Evolutionary conservation across 305 asterid species (phyloP), one percentile per base, ranked within the genome.

Genomic region (Fraxinus sp.): DNA sequence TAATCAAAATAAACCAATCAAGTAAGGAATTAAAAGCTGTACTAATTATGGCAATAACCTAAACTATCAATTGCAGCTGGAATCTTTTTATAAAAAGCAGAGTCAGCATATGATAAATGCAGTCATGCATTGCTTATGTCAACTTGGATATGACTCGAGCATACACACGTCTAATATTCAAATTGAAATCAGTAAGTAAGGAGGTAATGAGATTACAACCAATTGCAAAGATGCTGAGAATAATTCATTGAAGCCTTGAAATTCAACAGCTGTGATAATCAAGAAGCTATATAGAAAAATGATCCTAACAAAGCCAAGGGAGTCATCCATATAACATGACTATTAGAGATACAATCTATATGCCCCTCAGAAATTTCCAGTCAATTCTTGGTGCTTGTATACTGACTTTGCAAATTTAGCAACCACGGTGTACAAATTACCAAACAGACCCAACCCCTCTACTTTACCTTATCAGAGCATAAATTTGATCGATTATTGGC

Each of bases 61-160:
- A 26, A 13, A 5, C 7, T 22, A 75, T 73, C 57, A 75, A 37
- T 16, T 20, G 79, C 79, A 75, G 79, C 18, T 2, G 55, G 35
- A 81, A 72, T 64, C 79, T 79, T 76, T 79, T 46, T 37, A 71
- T 76, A 33, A 72, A 37, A 84, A 84, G 46, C 62, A 84, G 49
- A 79, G 77, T 20, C 73, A 78, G 78, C 22, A 55, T n/a, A 84
- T 83, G 72, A 13, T 80, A 36, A 32, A 11, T 78, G 80, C 79
- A 49, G 71, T 4, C 78, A 75, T 35, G 46, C 76, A 79, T 68
- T 36, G 75, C 55, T 68, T 79, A 55, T 75, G 37, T 79, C 59
- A 70, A 76, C 77, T 68, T 70, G 41, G 81, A 55, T 78, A 74
- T 35, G 18, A 49, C 71, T 62, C 32, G 1, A 59, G 30, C 55